phyloP scores from a whole-genome alignment of 345 rosid genomes.

The Eucalyptus caleyi region DNA sequence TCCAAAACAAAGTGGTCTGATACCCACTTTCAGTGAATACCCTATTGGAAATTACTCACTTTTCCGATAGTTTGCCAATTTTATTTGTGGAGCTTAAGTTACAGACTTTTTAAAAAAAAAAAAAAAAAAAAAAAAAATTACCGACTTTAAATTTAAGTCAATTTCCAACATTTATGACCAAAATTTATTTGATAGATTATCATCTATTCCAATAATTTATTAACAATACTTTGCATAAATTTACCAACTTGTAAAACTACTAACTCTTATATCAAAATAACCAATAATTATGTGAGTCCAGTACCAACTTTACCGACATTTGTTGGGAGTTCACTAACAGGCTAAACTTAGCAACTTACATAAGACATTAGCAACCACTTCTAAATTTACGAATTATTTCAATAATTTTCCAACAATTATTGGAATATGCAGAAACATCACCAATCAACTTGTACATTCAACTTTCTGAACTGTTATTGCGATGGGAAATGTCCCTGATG shows the following conservation, averaged over 20 bases:
- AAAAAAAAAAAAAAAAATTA: too few relatives aligned
- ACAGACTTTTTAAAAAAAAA: too few relatives aligned
- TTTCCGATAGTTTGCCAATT: neutral
- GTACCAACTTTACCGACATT: neutral
- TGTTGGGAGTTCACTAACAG: neutral
- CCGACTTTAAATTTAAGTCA: neutral
- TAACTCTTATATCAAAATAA: neutral
- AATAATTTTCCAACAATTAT: neutral
- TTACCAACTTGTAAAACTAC: neutral
- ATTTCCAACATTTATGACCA: neutral
- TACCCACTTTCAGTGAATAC: too few relatives aligned
- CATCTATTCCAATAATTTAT: neutral
- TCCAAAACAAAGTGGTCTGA: too few relatives aligned
- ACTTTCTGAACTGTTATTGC: neutral
- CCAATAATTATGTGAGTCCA: neutral
- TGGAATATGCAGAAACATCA: neutral
- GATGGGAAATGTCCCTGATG: neutral
- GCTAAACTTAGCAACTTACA: neutral
- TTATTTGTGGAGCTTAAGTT: neutral
- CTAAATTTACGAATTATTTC: neutral
- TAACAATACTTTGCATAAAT: neutral
- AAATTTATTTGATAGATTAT: neutral
- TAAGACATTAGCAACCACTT: neutral
- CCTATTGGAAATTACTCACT: neutral
- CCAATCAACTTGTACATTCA: neutral